Evolutionary conservation across 1,284 basidiomycete genomes (phyloP).

Genomic region (Hymenochaete sp.): DNA sequence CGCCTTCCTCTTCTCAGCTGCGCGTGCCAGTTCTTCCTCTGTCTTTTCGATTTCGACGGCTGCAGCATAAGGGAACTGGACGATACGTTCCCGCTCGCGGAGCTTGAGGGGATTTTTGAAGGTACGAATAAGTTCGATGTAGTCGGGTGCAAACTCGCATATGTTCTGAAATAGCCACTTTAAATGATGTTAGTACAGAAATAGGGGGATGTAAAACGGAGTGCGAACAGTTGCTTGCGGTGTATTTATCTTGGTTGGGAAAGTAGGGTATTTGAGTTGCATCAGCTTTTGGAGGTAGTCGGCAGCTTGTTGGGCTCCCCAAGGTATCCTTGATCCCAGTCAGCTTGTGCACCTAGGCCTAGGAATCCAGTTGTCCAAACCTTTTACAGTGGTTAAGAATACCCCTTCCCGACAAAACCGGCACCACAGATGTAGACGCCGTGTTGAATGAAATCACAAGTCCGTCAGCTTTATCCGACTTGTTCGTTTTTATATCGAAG

Average conservation of each 20-base stretch:
- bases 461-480: constrained; percentile 47
- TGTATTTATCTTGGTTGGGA: constrained; percentile 47
- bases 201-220: not conserved
- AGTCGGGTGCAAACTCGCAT: constrained; percentile 81
- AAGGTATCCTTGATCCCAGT: constrained; percentile 79
- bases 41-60: constrained; percentile 79
- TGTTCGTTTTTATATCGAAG: too few relatives aligned
- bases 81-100: constrained; percentile 59
- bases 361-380: constrained; percentile 31
- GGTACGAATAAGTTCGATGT: constrained; percentile 55
- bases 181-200: not conserved
- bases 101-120: constrained; percentile 59
- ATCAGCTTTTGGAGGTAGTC: constrained; percentile 90
- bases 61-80: constrained; percentile 79
- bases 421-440: constrained; percentile 80
- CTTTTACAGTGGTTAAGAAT: constrained; percentile 79
- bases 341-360: not conserved
- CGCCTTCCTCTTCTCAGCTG: constrained; percentile 75
- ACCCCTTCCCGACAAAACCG: constrained; percentile 72
- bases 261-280: constrained; percentile 93
- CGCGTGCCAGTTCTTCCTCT: constrained; percentile 78
- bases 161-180: constrained; percentile 88
- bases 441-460: constrained; percentile 81
- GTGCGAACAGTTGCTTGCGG: constrained; percentile 38
- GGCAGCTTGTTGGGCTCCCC: constrained; percentile 85